A percentile compares a stretch with the other conserved stretches of the same genome.
phyloP scores from a whole-genome alignment of 345 rosid species.

The Syzygium oleosum region DNA sequence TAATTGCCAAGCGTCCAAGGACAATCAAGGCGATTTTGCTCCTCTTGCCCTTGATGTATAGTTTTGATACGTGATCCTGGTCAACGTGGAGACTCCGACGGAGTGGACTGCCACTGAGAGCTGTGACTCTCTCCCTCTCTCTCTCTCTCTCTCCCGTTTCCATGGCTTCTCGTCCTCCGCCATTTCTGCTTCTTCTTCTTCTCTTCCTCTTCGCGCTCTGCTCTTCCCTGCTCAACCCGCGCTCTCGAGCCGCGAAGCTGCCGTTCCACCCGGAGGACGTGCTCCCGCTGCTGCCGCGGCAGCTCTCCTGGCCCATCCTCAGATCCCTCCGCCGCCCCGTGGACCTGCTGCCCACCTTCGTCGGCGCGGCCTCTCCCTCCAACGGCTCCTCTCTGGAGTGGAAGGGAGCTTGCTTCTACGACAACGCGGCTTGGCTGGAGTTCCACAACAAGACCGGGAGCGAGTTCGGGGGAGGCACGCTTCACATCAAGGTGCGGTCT shows the following conservation, averaged over 20 bases:
- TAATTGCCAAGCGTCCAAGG: too few relatives aligned
- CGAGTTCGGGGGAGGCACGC: conserved; percentile 92
- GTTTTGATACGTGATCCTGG: not conserved
- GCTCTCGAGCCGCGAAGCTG: conserved; percentile 9
- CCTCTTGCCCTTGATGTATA: not conserved
- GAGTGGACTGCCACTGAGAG: not conserved
- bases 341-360: conserved; percentile 79
- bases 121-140: not conserved
- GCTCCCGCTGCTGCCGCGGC: conserved; percentile 63
- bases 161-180: not conserved
- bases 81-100: not conserved
- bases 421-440: conserved; percentile 85
- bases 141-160: not conserved
- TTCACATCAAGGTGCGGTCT: conserved; percentile 61
- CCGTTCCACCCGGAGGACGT: conserved; percentile 73
- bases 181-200: not conserved
- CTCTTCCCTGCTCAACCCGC: not conserved
- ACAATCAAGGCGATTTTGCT: too few relatives aligned
- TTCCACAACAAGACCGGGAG: conserved; percentile 67
- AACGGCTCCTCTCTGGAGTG: conserved; percentile 38
- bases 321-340: conserved; percentile 45
- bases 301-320: conserved; percentile 75
- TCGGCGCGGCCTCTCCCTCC: conserved; percentile 58
- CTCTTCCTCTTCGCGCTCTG: conserved; percentile 5
- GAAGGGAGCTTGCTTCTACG: conserved; percentile 89